These are phyloP conservation scores for Sporothrix pallida DNA, from an alignment of 2,329 filamentous ascomycete species.

Conservation along the genomic window DNA sequence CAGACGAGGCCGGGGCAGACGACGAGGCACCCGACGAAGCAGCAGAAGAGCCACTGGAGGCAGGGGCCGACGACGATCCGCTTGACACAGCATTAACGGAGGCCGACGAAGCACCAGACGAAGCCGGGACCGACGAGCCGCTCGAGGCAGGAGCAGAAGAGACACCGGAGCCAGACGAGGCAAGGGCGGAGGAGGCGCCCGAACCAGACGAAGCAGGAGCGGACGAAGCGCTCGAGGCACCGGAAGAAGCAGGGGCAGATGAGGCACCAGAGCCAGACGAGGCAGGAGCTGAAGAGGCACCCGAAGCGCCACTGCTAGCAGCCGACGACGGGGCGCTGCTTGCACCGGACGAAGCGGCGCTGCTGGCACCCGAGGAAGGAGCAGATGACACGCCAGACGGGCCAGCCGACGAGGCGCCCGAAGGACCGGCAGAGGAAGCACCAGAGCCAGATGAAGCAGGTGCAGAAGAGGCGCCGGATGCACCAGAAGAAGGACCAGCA, in stretches of 20 bases:
- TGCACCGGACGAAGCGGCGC: neutral
- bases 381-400: neutral
- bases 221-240: neutral
- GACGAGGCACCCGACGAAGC: too few species aligned
- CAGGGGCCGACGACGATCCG: neutral
- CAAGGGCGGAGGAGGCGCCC: neutral
- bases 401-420: neutral
- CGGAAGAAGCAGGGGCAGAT: neutral
- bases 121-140: neutral
- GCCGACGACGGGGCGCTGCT: neutral
- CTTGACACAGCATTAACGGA: neutral
- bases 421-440: neutral
- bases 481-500: neutral
- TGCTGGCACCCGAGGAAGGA: neutral
- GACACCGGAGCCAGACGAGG: neutral
- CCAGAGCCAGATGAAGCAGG: neutral
- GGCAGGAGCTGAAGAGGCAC: neutral
- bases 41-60: neutral
- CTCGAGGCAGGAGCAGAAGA: neutral
- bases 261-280: neutral
- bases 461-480: conserved; percentile 1
- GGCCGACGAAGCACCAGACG: too few species aligned
- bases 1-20: neutral
- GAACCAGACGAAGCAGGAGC: conserved; percentile 1
- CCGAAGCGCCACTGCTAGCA: neutral